Conservation (phyloP, 176 grass and related monocot genomes). For the Bonia amplexicaulis region DNA sequence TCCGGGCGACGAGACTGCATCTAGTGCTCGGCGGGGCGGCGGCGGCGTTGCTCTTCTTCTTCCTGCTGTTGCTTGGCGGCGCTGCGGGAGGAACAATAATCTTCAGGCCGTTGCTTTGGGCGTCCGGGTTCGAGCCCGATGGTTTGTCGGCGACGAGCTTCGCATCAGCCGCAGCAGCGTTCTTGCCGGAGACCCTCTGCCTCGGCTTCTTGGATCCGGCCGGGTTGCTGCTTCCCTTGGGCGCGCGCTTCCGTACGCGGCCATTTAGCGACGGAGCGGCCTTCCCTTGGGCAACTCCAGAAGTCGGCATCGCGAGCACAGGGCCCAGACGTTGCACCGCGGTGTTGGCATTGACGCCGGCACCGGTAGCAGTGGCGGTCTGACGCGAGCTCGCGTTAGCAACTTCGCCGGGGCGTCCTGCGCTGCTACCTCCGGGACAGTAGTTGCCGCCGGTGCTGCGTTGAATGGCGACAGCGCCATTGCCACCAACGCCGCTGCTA, state of each 20-base stretch:
- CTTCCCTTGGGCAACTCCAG: background rate
- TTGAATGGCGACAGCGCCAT: background rate
- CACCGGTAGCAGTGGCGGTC: background rate
- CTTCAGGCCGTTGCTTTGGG: slow-evolving; percentile 3
- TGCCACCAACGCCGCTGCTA: background rate
- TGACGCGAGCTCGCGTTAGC: background rate
- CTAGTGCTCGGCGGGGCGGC: background rate
- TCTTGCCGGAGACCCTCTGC: slow-evolving; percentile 6
- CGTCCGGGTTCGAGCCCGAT: background rate
- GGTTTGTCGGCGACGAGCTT: background rate
- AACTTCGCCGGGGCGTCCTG: background rate
- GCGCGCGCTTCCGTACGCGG: slow-evolving; percentile 21
- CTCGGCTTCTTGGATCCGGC: slow-evolving; percentile 16
- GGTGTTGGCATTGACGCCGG: background rate
- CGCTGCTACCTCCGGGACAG: background rate
- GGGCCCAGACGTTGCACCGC: slow-evolving; percentile 3
- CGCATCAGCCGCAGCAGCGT: background rate
- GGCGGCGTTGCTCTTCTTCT: background rate
- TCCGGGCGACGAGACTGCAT: background rate
- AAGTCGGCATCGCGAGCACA: slow-evolving; percentile 38
- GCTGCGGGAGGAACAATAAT: background rate
- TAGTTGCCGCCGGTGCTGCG: background rate
- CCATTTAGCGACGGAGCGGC: background rate
- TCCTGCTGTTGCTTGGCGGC: background rate
- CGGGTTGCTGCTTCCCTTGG: background rate